phyloP scores from a whole-genome alignment of 192 early-diverging fungal species.

The Coemansia sp. region DNA sequence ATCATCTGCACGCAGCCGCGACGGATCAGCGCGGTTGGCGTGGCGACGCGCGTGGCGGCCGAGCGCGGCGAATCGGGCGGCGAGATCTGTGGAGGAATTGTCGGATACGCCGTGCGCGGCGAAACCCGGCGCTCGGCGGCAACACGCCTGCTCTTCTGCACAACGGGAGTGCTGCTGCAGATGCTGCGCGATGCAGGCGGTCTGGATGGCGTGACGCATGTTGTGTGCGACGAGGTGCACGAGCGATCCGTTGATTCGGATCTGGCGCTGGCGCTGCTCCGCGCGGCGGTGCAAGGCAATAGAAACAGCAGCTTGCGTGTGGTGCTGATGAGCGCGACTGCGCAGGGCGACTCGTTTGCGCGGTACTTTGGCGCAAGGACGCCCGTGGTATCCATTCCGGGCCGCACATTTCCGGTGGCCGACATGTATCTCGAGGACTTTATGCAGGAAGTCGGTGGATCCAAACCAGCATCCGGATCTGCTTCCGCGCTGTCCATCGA shows the following conservation, averaged over 20 bases:
- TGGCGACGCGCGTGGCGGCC: constrained; percentile 62
- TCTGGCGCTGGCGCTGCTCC: constrained; percentile 76
- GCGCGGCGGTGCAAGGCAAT: constrained; percentile 52
- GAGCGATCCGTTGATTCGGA: constrained; percentile 79
- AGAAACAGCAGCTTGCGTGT: constrained; percentile 60
- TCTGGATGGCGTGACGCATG: constrained; percentile 30
- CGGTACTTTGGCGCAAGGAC: constrained; percentile 67
- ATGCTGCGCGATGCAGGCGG: constrained; percentile 40
- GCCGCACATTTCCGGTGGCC: constrained; percentile 73
- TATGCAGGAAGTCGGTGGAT: not conserved
- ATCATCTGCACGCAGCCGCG: constrained; percentile 92
- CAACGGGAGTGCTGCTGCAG: constrained; percentile 66
- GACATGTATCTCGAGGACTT: constrained; percentile 61
- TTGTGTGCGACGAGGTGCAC: constrained; percentile 90
- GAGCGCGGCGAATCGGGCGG: constrained; percentile 57
- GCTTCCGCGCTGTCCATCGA: constrained; percentile 44
- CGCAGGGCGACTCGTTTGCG: constrained; percentile 77
- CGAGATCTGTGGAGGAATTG: constrained; percentile 11
- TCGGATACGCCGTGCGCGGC: constrained; percentile 68
- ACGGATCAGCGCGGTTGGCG: constrained; percentile 72
- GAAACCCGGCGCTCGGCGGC: constrained; percentile 56
- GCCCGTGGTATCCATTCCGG: constrained; percentile 68
- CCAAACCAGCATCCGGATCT: constrained; percentile 6
- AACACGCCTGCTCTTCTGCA: constrained; percentile 67
- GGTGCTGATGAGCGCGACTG: constrained; percentile 91